Evolutionary conservation across 352 stramenopile genomes (phyloP), one percentile per base, ranked within the genome.

Genomic region (Phytophthora pini): DNA sequence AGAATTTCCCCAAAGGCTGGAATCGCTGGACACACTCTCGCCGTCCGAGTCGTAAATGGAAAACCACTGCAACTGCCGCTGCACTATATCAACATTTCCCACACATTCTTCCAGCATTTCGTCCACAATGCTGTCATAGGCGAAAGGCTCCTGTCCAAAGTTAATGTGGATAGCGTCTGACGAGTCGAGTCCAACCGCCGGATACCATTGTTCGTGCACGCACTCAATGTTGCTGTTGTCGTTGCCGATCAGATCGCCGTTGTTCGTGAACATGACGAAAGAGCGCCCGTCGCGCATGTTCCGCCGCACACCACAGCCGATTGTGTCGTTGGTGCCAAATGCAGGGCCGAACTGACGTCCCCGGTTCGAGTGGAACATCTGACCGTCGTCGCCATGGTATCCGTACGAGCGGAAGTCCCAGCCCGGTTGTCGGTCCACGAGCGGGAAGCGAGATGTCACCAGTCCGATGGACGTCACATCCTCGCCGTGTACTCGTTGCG

Each of bases 351-450:
- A 78, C 24, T 72, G 65, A 17, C 65, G 70, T 11, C 69, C 69
- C 2, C 53, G 47, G 48, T 77, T 77, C 12, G 65, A 74, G 55
- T 87, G 70, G 61, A 89, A 94, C 27, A 87, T 77, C 31, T 86
- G 62, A 0, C 86, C 86, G 53, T 94, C 84, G 52, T 94, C 86
- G 20, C 86, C 85, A 50, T 94, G 86, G 58, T 93, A 94, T 22
- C 86, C 86, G 52, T 85, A 86, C 13, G 86, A 94, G 3, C 76
- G 22, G 15, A 61, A 56, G 29, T 88, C 82, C 86, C 86, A 94
- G 0, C 86, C 86, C 11, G 86, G 86, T 34, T 93, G 84, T 46
- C 79, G 74, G 22, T 77, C 77, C 2, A 93, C 61, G 8, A 94
- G 68, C 6, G 63, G 65, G 59, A 94, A 94, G 27, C 62, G 45